These are phyloP conservation scores for Phycomyces blakesleeanus DNA, from an alignment of 192 early-diverging fungal genomes.

Conservation along the genomic window DNA sequence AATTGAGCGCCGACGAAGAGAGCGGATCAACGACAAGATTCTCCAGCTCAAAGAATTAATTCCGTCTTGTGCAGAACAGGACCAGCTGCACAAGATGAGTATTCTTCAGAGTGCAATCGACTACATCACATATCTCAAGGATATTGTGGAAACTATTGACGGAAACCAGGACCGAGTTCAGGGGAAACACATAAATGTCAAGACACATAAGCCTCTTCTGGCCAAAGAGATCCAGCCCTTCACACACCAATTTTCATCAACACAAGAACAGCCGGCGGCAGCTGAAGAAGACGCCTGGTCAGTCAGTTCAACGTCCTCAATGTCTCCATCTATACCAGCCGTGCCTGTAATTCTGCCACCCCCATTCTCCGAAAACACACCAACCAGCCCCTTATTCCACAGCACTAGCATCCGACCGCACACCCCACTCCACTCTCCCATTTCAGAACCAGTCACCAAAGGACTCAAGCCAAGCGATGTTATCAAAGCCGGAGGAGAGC, in stretches of 20 bases:
- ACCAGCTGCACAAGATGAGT: conserved; percentile 66
- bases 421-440: not conserved
- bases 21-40: conserved; percentile 83
- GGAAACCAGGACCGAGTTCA: conserved; percentile 7
- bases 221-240: conserved; percentile 30
- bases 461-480: conserved; percentile 14
- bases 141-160: conserved; percentile 22
- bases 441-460: not conserved
- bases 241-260: conserved; percentile 24
- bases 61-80: conserved; percentile 61
- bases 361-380: not conserved
- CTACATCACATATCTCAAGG: conserved; percentile 61
- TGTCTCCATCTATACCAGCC: not conserved
- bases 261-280: not conserved
- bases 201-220: conserved; percentile 23
- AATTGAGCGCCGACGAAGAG: conserved; percentile 80
- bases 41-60: conserved; percentile 69
- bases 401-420: not conserved
- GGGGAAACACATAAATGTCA: conserved; percentile 21
- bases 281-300: conserved; percentile 1
- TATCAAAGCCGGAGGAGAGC: conserved; percentile 2
- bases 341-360: not conserved
- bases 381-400: not conserved
- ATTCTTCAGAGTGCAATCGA: conserved; percentile 71
- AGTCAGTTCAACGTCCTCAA: not conserved